phyloP scores from a whole-genome alignment of 352 stramenopile genomes.

The Thalassiosira hispida region DNA sequence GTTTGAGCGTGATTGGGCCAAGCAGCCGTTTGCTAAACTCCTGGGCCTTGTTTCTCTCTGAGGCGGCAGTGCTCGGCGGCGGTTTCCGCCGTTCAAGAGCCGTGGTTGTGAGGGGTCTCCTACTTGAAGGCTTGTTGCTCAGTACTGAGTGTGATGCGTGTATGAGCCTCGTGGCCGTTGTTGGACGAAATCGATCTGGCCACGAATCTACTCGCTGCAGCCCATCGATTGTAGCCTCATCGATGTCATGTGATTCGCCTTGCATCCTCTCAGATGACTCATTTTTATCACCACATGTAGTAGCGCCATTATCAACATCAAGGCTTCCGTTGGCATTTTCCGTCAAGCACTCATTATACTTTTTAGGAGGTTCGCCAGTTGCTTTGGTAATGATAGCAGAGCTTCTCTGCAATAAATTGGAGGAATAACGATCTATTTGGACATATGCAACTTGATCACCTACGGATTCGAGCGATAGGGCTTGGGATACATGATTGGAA shows the following conservation, averaged over 20 bases:
- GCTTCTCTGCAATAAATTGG: conserved; percentile 4
- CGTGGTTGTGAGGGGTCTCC: background rate
- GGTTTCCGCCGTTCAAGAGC: conserved; percentile 9
- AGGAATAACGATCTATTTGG: background rate
- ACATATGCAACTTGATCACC: background rate
- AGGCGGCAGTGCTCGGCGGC: background rate
- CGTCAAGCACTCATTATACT: background rate
- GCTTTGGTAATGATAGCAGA: conserved; percentile 1
- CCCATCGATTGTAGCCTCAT: background rate
- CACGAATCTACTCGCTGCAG: conserved; percentile 5
- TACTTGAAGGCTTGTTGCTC: background rate
- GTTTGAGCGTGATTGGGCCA: conserved; percentile 9
- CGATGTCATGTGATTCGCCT: background rate
- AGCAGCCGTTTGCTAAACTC: background rate
- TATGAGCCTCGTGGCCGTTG: background rate
- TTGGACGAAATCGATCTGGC: conserved; percentile 3
- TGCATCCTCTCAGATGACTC: background rate
- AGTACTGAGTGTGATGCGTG: background rate
- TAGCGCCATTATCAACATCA: background rate
- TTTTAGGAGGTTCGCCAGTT: background rate
- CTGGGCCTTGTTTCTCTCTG: conserved; percentile 1
- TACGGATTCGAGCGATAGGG: background rate
- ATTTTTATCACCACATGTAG: background rate
- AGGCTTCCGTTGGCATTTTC: no score
- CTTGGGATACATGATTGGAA: background rate